phyloP scores from a whole-genome alignment of 2,329 filamentous ascomycete genomes.

The Clathrospora elynae region DNA sequence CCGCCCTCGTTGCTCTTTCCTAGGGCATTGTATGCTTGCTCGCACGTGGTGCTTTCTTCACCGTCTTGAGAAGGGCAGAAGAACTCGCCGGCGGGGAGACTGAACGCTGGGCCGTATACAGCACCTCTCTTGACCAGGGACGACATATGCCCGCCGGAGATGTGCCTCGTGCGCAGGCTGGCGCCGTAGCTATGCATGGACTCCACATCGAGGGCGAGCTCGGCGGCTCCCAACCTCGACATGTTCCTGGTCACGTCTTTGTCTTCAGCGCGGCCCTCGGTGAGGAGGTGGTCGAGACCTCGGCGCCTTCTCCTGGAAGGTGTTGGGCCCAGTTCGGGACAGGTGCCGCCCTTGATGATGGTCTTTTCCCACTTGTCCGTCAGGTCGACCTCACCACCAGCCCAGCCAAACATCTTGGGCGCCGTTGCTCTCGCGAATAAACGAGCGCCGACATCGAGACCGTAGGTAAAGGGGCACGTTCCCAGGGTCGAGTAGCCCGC shows the following conservation, averaged over 20 bases:
- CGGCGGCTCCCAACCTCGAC: background rate
- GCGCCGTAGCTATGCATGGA: background rate
- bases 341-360: constrained; percentile 5
- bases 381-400: background rate
- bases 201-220: no score
- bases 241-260: background rate
- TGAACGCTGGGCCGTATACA: background rate
- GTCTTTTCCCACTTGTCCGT: background rate
- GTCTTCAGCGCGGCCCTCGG: background rate
- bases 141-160: no score
- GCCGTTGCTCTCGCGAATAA: constrained; percentile 2
- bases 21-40: background rate
- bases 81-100: background rate
- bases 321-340: constrained; percentile 3
- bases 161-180: no score
- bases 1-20: background rate
- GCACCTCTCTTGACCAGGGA: background rate
- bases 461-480: constrained; percentile 7
- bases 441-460: constrained; percentile 4
- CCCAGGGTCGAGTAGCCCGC: constrained; percentile 1
- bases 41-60: background rate
- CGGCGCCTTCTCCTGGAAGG: background rate
- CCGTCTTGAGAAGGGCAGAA: background rate
- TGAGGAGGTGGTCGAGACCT: background rate
- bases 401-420: constrained; percentile 8